Conservation (phyloP, 495 filamentous ascomycete species). For the Elaphomyces granulatus region DNA sequence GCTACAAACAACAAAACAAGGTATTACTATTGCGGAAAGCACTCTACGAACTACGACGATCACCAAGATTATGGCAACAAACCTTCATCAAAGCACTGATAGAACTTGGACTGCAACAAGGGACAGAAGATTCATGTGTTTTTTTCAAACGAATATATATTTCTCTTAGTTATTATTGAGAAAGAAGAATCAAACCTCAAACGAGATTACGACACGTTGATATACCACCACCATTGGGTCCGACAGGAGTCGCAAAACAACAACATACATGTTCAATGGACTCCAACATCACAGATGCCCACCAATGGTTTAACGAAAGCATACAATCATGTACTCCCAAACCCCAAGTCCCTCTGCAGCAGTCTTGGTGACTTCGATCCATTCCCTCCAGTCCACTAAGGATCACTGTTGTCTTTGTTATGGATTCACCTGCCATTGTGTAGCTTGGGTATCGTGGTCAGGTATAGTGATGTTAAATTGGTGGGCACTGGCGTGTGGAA, state of each 20-base stretch:
- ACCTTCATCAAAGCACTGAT: constrained; percentile 6
- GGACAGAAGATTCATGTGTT: constrained; percentile 10
- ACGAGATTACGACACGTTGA: neutral
- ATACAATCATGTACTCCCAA: too few relatives aligned
- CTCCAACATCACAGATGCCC: constrained; percentile 2
- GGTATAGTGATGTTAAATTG: too few relatives aligned
- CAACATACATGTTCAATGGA: constrained; percentile 1
- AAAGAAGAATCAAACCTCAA: neutral
- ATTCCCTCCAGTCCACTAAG: too few relatives aligned
- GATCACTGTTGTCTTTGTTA: too few relatives aligned
- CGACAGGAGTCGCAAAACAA: constrained; percentile 5
- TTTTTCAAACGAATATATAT: constrained; percentile 8
- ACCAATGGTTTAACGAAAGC: constrained; percentile 6
- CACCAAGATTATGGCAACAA: neutral
- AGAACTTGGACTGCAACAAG: constrained; percentile 7
- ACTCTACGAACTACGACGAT: neutral
- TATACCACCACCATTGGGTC: constrained; percentile 4
- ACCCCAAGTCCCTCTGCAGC: too few relatives aligned
- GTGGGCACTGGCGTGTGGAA: too few relatives aligned
- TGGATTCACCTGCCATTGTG: too few relatives aligned
- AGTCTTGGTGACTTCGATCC: too few relatives aligned
- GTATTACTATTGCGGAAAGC: neutral
- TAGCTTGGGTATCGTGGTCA: too few relatives aligned
- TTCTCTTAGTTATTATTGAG: constrained; percentile 11
- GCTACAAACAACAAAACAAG: too few relatives aligned